phyloP scores from a whole-genome alignment of 148 eudicot species.

The Heliamphora exappendiculata region DNA sequence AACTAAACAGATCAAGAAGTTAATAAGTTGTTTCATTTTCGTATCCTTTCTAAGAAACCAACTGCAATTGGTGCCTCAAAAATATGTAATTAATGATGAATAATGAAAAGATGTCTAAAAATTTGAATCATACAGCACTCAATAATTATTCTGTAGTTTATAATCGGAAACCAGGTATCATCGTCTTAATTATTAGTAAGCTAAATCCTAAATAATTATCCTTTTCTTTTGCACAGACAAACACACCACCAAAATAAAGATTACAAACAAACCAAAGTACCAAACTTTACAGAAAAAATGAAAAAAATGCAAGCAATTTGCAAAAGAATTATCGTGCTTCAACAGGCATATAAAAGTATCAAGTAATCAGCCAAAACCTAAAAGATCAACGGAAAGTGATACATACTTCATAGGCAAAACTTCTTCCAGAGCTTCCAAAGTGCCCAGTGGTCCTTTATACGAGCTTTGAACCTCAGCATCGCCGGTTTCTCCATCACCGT shows the following conservation, averaged over 20 bases:
- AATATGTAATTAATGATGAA: too few species aligned
- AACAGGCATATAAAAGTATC: not conserved
- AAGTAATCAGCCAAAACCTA: not conserved
- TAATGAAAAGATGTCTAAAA: too few species aligned
- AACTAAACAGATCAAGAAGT: not conserved
- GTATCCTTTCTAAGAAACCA: not conserved
- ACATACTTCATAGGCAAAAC: conserved; percentile 50
- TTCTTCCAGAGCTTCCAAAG: conserved; percentile 40
- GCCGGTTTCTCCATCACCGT: conserved; percentile 27
- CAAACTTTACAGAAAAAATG: not conserved
- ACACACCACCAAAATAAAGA: not conserved
- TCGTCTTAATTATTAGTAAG: not conserved
- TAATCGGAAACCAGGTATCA: not conserved
- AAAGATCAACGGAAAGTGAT: not conserved
- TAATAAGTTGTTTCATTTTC: not conserved
- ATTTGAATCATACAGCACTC: not conserved
- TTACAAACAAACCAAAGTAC: not conserved
- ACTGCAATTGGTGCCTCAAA: not conserved
- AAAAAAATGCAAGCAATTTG: conserved; percentile 5
- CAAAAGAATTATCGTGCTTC: not conserved
- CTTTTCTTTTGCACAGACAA: not conserved
- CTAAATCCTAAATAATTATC: not conserved
- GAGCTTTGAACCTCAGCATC: conserved; percentile 50
- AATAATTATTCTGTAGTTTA: not conserved
- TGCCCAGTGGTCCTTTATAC: conserved; percentile 37